Evolutionary conservation across 768 basidiomycete genomes (phyloP).

Genomic region (Naematelia aurantialba): DNA sequence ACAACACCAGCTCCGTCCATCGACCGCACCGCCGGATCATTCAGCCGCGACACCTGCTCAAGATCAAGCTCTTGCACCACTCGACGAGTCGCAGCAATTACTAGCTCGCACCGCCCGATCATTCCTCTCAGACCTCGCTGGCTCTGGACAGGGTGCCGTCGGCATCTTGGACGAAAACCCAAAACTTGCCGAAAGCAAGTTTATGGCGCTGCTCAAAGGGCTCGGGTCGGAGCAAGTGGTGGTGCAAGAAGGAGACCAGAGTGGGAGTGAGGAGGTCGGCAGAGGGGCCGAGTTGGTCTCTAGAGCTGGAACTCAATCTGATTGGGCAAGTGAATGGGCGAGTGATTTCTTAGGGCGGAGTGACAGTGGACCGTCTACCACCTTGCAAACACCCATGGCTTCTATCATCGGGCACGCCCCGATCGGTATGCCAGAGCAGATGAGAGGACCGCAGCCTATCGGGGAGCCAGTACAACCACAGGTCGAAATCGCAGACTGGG

Average conservation of each 20-base stretch:
- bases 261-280: constrained; percentile 18
- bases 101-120: constrained; percentile 25
- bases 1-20: not conserved
- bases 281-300: constrained; percentile 23
- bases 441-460: not conserved
- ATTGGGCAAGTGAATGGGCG: constrained; percentile 35
- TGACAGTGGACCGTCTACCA: not conserved
- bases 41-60: not conserved
- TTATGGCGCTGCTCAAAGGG: constrained; percentile 24
- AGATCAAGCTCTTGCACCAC: not conserved
- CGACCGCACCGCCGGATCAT: not conserved
- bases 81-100: constrained; percentile 24
- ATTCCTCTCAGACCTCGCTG: constrained; percentile 16
- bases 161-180: constrained; percentile 19
- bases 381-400: not conserved
- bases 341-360: constrained; percentile 13
- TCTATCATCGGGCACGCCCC: not conserved
- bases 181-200: constrained; percentile 33
- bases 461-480: not conserved
- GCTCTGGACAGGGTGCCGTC: no score
- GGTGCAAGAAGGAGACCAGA: constrained; percentile 19
- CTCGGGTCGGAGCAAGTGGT: constrained; percentile 21
- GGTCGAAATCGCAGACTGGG: constrained; percentile 4
- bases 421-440: no score
- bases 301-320: not conserved